These are phyloP conservation scores for Geranium rotundifolium DNA, from an alignment of 345 rosid genomes.

Conservation along the genomic window DNA sequence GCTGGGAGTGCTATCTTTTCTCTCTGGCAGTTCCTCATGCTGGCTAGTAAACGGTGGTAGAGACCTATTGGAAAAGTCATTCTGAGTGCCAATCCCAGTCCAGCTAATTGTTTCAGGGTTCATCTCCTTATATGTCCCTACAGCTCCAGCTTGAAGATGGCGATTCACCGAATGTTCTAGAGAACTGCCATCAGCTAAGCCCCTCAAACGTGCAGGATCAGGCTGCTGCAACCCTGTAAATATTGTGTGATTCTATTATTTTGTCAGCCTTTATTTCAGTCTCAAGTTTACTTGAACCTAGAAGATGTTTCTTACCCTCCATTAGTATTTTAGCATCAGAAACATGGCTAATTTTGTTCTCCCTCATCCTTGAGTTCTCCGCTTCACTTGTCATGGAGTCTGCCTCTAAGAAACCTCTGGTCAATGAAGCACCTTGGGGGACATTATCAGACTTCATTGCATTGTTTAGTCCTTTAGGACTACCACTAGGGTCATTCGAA, in stretches of 20 bases:
- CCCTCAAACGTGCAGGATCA: slow-evolving; percentile 26
- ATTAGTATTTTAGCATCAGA: slow-evolving; percentile 21
- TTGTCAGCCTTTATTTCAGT: slow-evolving; percentile 34
- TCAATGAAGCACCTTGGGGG: slow-evolving; percentile 25
- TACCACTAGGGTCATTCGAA: slow-evolving; percentile 26
- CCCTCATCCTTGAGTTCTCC: slow-evolving; percentile 31
- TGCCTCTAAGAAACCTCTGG: slow-evolving; percentile 40
- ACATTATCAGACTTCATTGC: slow-evolving; percentile 24
- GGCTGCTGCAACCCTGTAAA: slow-evolving; percentile 22
- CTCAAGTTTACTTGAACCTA: slow-evolving; percentile 31
- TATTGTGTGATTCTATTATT: slow-evolving; percentile 28
- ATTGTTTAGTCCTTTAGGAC: slow-evolving; percentile 38
- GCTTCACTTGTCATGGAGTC: slow-evolving; percentile 33
- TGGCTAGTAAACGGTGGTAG: slow-evolving; percentile 20
- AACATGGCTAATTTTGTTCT: slow-evolving; percentile 25
- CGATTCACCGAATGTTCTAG: slow-evolving; percentile 25
- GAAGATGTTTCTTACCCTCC: slow-evolving; percentile 39
- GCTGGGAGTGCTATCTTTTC: slow-evolving; percentile 21
- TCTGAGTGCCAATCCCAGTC: slow-evolving; percentile 30
- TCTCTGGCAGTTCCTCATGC: slow-evolving; percentile 20
- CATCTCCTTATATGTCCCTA: slow-evolving; percentile 28
- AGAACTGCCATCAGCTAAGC: slow-evolving; percentile 17
- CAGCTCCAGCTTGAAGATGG: slow-evolving; percentile 28
- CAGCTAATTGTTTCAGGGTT: slow-evolving; percentile 34
- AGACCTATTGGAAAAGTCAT: slow-evolving; percentile 28